Percentiles rank a stretch among this genome's conserved stretches.
phyloP scores from a whole-genome alignment of 164 flowering plant genomes.

The Saururus chinensis region DNA sequence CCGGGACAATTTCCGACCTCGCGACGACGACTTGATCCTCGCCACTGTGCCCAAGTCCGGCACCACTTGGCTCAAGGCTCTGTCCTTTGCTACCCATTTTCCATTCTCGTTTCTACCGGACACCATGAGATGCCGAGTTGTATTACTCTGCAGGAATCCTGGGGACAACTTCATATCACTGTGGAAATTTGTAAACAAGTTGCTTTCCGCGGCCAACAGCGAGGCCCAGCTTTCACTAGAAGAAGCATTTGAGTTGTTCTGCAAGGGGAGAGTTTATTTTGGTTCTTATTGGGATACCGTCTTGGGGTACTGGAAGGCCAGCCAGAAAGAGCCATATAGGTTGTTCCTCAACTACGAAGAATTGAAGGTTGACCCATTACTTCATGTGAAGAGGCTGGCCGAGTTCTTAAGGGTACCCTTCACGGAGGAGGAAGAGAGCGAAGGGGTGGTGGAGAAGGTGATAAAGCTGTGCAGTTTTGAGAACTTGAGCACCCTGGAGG shows the following conservation, averaged over 20 bases:
- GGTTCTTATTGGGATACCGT: conserved; percentile 9
- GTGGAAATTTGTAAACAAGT: conserved; percentile 10
- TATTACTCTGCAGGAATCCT: conserved; percentile 12
- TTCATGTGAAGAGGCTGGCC: conserved; percentile 15
- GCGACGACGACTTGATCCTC: not conserved
- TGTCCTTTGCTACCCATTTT: conserved; percentile 4
- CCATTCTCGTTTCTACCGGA: conserved; percentile 5
- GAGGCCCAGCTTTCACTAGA: conserved; percentile 7
- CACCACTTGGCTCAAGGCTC: conserved; percentile 3
- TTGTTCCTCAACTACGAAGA: conserved; percentile 37
- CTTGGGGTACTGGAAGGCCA: conserved; percentile 5
- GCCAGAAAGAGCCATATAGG: conserved; percentile 18
- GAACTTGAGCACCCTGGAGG: conserved; percentile 21
- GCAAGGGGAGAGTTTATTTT: too few relatives aligned
- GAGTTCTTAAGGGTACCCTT: conserved; percentile 29
- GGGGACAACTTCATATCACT: conserved; percentile 5
- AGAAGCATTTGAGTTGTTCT: conserved; percentile 21
- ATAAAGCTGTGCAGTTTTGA: conserved; percentile 33
- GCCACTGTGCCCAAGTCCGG: not conserved
- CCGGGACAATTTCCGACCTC: not conserved
- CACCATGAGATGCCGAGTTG: conserved; percentile 5
- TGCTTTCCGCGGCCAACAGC: not conserved
- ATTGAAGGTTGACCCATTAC: conserved; percentile 10
- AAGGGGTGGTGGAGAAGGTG: conserved; percentile 17
- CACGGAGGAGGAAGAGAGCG: conserved; percentile 13